Evolutionary conservation across 345 rosid species (phyloP).

Genomic region (Lepidium sativum): DNA sequence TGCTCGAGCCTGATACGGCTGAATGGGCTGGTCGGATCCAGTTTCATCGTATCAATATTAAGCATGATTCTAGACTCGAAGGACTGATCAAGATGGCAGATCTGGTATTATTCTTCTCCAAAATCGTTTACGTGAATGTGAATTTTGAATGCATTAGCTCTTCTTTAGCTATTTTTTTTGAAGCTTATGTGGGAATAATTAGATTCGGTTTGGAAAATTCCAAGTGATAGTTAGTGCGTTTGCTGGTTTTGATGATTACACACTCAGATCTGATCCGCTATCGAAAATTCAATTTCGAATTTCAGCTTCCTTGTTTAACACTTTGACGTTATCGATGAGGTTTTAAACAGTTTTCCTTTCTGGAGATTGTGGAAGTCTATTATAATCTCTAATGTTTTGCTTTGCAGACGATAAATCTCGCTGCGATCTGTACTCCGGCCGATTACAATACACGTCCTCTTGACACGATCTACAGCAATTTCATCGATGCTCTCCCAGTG

Average conservation of each 20-base stretch:
- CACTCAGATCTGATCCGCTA: constrained; percentile 21
- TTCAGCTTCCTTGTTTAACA: not conserved
- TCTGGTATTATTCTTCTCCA: constrained; percentile 43
- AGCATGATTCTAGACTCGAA: constrained; percentile 93
- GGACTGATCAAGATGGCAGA: constrained; percentile 95
- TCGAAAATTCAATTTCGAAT: not conserved
- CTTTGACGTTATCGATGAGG: not conserved
- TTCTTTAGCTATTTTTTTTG: not conserved
- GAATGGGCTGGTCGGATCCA: constrained; percentile 76
- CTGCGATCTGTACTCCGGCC: constrained; percentile 99
- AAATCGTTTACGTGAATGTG: not conserved
- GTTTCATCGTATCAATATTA: constrained; percentile 93
- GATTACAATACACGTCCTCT: constrained; percentile 99
- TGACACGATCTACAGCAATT: constrained; percentile 97
- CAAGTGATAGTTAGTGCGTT: not conserved
- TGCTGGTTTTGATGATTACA: constrained; percentile 2
- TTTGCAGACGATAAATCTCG: constrained; percentile 78
- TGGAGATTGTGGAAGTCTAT: not conserved
- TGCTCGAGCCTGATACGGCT: constrained; percentile 56
- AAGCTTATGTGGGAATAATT: not conserved
- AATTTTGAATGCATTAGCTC: not conserved
- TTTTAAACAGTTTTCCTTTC: not conserved
- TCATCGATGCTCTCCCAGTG: constrained; percentile 98
- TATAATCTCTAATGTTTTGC: constrained; percentile 3
- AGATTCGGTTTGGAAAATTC: not conserved